Conservation (phyloP, 768 basidiomycete genomes). For the Tylopilus balloui region DNA sequence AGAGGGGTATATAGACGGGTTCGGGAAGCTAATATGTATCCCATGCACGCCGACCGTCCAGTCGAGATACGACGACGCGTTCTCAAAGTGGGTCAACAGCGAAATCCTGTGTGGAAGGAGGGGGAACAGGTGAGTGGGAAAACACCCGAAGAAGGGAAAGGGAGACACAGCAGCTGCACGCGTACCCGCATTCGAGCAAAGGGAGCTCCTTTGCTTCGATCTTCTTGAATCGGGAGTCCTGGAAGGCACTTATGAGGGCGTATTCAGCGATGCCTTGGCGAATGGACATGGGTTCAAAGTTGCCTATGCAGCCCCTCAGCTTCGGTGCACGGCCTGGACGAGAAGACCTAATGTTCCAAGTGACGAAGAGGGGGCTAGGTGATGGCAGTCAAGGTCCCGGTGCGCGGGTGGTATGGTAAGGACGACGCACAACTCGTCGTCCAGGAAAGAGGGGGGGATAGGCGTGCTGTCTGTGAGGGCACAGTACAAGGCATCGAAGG, state of each 20-base stretch:
- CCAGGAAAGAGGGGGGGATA: conserved; percentile 57
- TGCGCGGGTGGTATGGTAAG: conserved; percentile 15
- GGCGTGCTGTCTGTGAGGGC: conserved; percentile 53
- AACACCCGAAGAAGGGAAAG: not conserved
- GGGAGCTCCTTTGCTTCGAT: conserved; percentile 76
- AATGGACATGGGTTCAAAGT: conserved; percentile 74
- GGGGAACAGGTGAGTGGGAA: not conserved
- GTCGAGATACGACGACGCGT: conserved; percentile 78
- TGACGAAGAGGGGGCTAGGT: conserved; percentile 79
- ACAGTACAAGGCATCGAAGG: conserved; percentile 79
- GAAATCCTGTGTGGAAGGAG: conserved; percentile 59
- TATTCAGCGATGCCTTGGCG: conserved; percentile 81
- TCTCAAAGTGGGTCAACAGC: conserved; percentile 89
- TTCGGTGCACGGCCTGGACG: conserved; percentile 56
- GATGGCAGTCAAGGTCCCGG: conserved; percentile 3
- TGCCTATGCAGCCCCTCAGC: conserved; percentile 93
- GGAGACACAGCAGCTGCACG: not conserved
- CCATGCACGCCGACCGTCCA: conserved; percentile 94
- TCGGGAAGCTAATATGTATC: conserved; percentile 82
- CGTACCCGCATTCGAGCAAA: conserved; percentile 83
- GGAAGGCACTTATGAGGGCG: conserved; percentile 86
- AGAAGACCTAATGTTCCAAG: conserved; percentile 79
- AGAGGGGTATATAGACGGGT: conserved; percentile 57
- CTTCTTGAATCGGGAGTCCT: conserved; percentile 80
- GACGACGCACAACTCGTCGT: conserved; percentile 71